These are phyloP conservation scores for Ceratocystis smalleyi DNA, from an alignment of 2,329 filamentous ascomycete species.

Conservation along the genomic window DNA sequence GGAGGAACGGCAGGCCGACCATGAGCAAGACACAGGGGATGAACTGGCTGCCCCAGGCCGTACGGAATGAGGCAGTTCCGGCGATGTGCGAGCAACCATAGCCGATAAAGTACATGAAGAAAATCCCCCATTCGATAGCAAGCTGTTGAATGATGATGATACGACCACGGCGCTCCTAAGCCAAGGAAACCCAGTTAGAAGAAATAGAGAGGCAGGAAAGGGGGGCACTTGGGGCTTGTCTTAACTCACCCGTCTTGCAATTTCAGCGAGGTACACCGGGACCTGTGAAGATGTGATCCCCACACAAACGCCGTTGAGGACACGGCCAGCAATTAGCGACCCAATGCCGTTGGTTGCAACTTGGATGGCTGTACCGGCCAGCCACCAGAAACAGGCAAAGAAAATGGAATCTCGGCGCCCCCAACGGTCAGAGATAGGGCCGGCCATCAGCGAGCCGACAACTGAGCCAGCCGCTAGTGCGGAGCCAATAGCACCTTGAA, in stretches of 20 bases:
- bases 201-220: neutral
- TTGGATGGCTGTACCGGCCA: constrained; percentile 19
- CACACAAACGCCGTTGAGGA: constrained; percentile 50
- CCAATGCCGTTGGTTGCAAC: constrained; percentile 18
- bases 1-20: constrained; percentile 43
- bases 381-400: constrained; percentile 20
- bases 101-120: constrained; percentile 56
- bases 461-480: constrained; percentile 38
- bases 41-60: constrained; percentile 51
- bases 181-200: constrained; percentile 23
- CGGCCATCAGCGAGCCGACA: constrained; percentile 33
- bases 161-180: constrained; percentile 37
- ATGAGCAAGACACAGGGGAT: constrained; percentile 44
- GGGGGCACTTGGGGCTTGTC: neutral
- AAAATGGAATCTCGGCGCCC: constrained; percentile 27
- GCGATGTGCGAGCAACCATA: constrained; percentile 48
- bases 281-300: constrained; percentile 47
- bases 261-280: constrained; percentile 52
- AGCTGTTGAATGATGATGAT: constrained; percentile 59
- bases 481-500: constrained; percentile 38
- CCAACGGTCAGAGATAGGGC: constrained; percentile 33
- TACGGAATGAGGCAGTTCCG: constrained; percentile 42
- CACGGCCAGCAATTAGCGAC: constrained; percentile 34
- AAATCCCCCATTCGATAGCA: constrained; percentile 52
- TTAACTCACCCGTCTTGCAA: constrained; percentile 23